phyloP scores from a whole-genome alignment of 192 early-diverging fungal species.

The Coemansia sp. region DNA sequence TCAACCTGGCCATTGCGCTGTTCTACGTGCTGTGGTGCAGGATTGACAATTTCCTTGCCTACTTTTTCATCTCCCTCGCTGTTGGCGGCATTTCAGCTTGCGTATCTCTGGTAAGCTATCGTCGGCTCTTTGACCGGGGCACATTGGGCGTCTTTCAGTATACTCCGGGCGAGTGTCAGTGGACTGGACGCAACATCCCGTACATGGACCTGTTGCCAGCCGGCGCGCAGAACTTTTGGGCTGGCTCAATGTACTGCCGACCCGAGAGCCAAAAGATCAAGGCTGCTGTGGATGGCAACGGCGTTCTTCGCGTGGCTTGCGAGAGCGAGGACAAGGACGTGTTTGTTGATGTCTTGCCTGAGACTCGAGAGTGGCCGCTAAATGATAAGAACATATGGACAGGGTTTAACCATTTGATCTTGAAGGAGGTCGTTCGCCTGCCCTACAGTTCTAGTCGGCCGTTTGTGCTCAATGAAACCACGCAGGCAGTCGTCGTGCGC shows the following conservation, averaged over 20 bases:
- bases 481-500: slow-evolving; percentile 53
- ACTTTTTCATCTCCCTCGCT: slow-evolving; percentile 28
- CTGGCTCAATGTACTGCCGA: slow-evolving; percentile 45
- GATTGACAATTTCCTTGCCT: slow-evolving; percentile 30
- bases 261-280: slow-evolving; percentile 28
- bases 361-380: slow-evolving; percentile 53
- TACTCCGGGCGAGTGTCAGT: slow-evolving; percentile 45
- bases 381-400: slow-evolving; percentile 51
- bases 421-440: slow-evolving; percentile 21
- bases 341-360: slow-evolving; percentile 53
- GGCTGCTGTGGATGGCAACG: slow-evolving; percentile 40
- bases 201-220: slow-evolving; percentile 55
- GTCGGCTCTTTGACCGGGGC: slow-evolving; percentile 44
- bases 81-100: slow-evolving; percentile 13
- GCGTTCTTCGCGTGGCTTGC: slow-evolving; percentile 41
- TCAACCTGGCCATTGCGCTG: slow-evolving; percentile 48
- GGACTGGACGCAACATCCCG: slow-evolving; percentile 55
- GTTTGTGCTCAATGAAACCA: slow-evolving; percentile 33
- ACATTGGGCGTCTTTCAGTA: slow-evolving; percentile 9
- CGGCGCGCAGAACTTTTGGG: slow-evolving; percentile 61
- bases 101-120: slow-evolving; percentile 44
- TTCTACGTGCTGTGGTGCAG: slow-evolving; percentile 37
- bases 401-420: slow-evolving; percentile 47
- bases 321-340: neutral
- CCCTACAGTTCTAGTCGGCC: slow-evolving; percentile 17